A percentile compares a stretch with the other conserved stretches of the same genome.
Evolutionary conservation across 2,329 filamentous ascomycete genomes (phyloP).

Genomic region (Diaporthe citrichinensis): DNA sequence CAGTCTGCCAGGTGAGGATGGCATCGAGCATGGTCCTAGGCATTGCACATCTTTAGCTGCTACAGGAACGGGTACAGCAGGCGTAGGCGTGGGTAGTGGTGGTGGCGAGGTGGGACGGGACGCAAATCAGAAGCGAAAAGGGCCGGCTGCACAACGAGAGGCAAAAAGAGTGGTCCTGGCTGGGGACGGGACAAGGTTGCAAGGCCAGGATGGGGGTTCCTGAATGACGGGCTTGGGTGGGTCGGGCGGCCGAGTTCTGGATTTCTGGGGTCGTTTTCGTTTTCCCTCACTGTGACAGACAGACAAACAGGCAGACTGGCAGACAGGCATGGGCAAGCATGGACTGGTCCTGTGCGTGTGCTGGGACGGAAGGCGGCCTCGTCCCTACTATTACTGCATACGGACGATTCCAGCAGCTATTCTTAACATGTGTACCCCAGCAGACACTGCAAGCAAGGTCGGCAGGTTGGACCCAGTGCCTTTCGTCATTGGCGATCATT

Average conservation of each 20-base stretch:
- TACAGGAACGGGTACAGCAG: not conserved
- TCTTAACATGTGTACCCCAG: constrained; percentile 8
- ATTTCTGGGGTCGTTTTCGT: constrained; percentile 8
- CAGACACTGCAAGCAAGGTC: not conserved
- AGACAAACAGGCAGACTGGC: not conserved
- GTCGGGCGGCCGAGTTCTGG: constrained; percentile 7
- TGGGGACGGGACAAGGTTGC: constrained; percentile 17
- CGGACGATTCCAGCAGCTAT: not conserved
- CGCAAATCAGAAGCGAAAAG: constrained; percentile 32
- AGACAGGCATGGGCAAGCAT: not conserved
- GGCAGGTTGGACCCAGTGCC: constrained; percentile 4
- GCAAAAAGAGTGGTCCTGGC: constrained; percentile 33
- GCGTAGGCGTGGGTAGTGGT: not conserved
- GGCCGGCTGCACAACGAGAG: constrained; percentile 23
- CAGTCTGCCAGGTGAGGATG: constrained; percentile 12
- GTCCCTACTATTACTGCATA: not conserved
- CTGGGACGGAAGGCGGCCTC: not conserved
- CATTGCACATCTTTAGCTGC: constrained; percentile 22
- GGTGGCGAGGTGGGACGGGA: constrained; percentile 26
- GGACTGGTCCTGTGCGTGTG: not conserved
- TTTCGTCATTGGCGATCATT: constrained; percentile 27
- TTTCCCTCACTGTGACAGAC: not conserved
- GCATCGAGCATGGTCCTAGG: constrained; percentile 18
- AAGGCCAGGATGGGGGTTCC: constrained; percentile 30
- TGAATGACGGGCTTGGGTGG: constrained; percentile 28